These are phyloP conservation scores for Arctium lappa DNA, from an alignment of 129 eudicot genomes.

Conservation along the genomic window DNA sequence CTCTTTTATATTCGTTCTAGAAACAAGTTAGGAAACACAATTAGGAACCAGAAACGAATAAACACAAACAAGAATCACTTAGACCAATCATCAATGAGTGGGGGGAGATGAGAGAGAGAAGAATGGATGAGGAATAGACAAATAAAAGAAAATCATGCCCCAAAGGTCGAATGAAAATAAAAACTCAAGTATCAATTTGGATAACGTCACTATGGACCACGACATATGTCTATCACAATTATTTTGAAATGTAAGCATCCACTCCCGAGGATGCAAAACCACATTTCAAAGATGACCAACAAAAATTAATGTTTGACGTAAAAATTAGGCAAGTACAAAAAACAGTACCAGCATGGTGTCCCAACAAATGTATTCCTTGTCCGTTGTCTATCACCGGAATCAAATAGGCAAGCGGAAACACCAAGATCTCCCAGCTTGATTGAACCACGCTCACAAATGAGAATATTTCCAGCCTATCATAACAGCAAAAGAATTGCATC, in stretches of 20 bases:
- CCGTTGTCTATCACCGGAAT: conserved; percentile 82
- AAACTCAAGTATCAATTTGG: background rate
- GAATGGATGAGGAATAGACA: background rate
- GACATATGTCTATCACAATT: background rate
- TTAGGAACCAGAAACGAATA: no score
- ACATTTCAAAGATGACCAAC: background rate
- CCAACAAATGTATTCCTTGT: conserved; percentile 89
- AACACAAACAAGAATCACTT: background rate
- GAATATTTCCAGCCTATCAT: conserved; percentile 86
- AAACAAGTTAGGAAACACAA: no score
- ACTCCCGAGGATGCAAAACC: background rate
- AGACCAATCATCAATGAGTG: background rate
- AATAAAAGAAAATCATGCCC: background rate
- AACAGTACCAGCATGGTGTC: conserved; percentile 86
- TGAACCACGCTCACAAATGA: conserved; percentile 67
- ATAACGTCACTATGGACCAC: background rate
- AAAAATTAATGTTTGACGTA: background rate
- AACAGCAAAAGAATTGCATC: background rate
- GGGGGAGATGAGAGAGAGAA: background rate
- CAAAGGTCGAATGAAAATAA: background rate
- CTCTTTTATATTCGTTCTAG: no score
- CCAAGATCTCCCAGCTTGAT: conserved; percentile 95
- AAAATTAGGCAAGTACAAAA: background rate
- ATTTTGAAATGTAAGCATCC: background rate
- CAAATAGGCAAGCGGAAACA: conserved; percentile 94